Conservation (phyloP, 202 grass and related monocot genomes). For the Panicum virgatum region DNA sequence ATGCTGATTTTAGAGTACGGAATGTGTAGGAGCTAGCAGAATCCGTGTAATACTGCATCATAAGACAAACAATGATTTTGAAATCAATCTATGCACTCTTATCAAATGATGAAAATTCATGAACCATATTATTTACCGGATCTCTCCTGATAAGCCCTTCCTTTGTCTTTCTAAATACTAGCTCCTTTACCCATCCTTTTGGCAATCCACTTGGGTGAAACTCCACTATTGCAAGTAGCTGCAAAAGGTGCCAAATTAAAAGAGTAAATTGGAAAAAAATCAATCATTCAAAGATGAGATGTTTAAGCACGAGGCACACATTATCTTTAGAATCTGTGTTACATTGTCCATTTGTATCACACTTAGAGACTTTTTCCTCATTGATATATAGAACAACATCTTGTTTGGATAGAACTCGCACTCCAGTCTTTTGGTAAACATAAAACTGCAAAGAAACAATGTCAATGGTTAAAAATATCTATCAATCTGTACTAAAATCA, state of each 20-base stretch:
- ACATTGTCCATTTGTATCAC: slow-evolving; percentile 26
- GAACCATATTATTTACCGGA: slow-evolving; percentile 20
- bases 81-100: background rate
- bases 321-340: slow-evolving; percentile 20
- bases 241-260: background rate
- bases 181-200: slow-evolving; percentile 68
- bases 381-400: slow-evolving; percentile 58
- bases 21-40: slow-evolving; percentile 42
- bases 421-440: slow-evolving; percentile 37
- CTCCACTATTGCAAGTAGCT: slow-evolving; percentile 58
- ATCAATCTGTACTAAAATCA: background rate
- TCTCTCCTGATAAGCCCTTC: slow-evolving; percentile 44
- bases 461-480: background rate
- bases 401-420: slow-evolving; percentile 54
- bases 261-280: background rate
- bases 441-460: slow-evolving; percentile 51
- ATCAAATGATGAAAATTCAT: background rate
- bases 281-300: slow-evolving; percentile 5
- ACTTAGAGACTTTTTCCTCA: slow-evolving; percentile 25
- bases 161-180: slow-evolving; percentile 44
- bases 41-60: slow-evolving; percentile 40
- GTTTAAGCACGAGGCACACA: slow-evolving; percentile 20
- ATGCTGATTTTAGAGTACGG: slow-evolving; percentile 39
- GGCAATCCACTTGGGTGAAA: slow-evolving; percentile 50
- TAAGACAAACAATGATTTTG: background rate